Percentiles rank a stretch among this genome's conserved stretches.
These are phyloP conservation scores for Coniochaeta hoffmannii DNA, from an alignment of 2,329 filamentous ascomycete species.

Conservation along the genomic window DNA sequence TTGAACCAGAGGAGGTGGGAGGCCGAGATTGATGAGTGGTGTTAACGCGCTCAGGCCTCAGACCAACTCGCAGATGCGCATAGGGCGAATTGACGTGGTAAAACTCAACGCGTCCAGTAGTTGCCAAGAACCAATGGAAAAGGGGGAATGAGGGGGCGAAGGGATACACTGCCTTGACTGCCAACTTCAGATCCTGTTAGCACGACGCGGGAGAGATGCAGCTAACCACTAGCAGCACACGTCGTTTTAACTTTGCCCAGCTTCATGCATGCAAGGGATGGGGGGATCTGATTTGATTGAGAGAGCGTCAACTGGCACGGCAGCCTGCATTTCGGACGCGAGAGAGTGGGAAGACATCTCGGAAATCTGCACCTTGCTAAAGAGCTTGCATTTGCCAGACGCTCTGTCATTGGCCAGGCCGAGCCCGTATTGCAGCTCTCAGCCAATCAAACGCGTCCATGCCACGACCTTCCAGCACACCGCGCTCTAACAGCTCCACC, in stretches of 20 bases:
- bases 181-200: background rate
- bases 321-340: background rate
- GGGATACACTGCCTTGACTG: background rate
- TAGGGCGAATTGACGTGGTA: constrained; percentile 18
- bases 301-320: constrained; percentile 1
- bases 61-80: constrained; percentile 10
- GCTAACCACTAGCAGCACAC: background rate
- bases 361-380: constrained; percentile 1
- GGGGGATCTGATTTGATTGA: constrained; percentile 1
- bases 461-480: constrained; percentile 2
- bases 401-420: background rate
- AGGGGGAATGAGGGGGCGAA: background rate
- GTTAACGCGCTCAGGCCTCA: constrained; percentile 13
- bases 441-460: constrained; percentile 7
- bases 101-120: constrained; percentile 18
- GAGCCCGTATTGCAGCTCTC: no score
- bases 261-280: background rate
- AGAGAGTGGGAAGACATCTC: background rate
- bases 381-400: constrained; percentile 9
- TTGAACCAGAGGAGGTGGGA: constrained; percentile 5
- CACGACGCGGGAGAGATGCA: background rate
- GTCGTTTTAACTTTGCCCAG: background rate
- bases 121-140: constrained; percentile 1
- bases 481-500: constrained; percentile 1
- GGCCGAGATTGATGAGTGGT: constrained; percentile 11